Conservation (phyloP, 176 grass and related monocot species). For the Cenchrus purpureus region DNA sequence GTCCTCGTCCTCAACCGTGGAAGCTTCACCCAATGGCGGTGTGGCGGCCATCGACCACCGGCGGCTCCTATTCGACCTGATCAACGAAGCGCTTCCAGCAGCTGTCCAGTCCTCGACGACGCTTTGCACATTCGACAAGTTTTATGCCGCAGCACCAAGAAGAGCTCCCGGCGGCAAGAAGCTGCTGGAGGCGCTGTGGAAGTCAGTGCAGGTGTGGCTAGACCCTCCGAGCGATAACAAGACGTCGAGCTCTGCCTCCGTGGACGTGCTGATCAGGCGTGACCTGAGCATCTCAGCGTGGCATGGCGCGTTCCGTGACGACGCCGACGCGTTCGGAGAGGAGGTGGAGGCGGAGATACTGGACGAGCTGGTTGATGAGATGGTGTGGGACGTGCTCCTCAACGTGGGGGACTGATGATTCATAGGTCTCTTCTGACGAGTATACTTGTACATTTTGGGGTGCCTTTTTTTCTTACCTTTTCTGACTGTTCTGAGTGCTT, state of each 20-base stretch:
- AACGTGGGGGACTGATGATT: constrained; percentile 56
- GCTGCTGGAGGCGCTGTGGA: constrained; percentile 64
- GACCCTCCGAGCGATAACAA: background rate
- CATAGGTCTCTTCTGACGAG: background rate
- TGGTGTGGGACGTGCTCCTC: constrained; percentile 71
- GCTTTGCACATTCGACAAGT: constrained; percentile 55
- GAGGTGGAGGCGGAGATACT: constrained; percentile 71
- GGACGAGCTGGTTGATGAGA: constrained; percentile 77
- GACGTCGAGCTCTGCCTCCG: constrained; percentile 24
- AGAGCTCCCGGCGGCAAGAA: constrained; percentile 44
- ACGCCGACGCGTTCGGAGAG: constrained; percentile 48
- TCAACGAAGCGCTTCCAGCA: constrained; percentile 65
- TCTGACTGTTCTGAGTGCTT: constrained; percentile 24
- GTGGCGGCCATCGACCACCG: constrained; percentile 43
- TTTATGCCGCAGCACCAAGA: constrained; percentile 6
- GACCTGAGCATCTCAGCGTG: constrained; percentile 70
- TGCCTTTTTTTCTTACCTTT: background rate
- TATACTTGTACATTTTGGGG: constrained; percentile 51
- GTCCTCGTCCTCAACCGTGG: constrained; percentile 21
- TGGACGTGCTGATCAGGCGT: constrained; percentile 65
- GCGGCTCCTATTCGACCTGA: constrained; percentile 77
- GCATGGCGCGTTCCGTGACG: constrained; percentile 52
- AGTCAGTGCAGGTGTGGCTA: constrained; percentile 38
- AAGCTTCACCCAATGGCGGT: background rate
- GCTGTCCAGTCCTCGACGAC: constrained; percentile 30